A percentile compares a stretch with the other conserved stretches of the same genome.
These are phyloP conservation scores for Arachnopeziza araneosa DNA, from an alignment of 2,329 filamentous ascomycete species.

Conservation along the genomic window DNA sequence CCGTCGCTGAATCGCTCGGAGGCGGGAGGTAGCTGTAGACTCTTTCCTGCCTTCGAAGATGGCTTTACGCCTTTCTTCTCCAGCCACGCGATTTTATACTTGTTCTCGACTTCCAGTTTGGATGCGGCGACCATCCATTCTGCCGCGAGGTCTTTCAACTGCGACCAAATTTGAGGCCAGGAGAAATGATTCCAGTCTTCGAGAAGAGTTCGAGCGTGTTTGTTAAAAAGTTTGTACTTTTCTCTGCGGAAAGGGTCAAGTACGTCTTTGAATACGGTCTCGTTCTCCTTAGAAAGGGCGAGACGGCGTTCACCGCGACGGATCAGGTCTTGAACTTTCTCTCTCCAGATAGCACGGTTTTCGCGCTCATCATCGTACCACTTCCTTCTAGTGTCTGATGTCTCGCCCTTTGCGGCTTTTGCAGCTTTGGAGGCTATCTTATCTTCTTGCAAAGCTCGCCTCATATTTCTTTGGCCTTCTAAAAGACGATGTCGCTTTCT, in stretches of 20 bases:
- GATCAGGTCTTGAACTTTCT: not conserved
- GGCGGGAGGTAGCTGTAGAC: not conserved
- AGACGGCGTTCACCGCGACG: not conserved
- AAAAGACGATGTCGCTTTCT: not conserved
- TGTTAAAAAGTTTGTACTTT: not conserved
- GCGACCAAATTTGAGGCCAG: not conserved
- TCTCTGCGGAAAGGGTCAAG: not conserved
- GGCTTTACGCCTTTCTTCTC: not conserved
- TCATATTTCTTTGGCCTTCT: not conserved
- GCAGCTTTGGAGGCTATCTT: not conserved
- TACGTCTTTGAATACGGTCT: not conserved
- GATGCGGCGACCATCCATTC: not conserved
- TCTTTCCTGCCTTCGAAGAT: not conserved
- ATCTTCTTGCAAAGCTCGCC: not conserved
- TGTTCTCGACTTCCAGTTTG: not conserved
- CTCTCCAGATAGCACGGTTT: not conserved
- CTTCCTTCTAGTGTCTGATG: not conserved
- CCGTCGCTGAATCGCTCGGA: not conserved
- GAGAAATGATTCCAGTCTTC: not conserved
- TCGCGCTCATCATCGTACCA: not conserved
- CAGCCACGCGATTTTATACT: not conserved
- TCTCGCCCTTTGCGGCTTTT: not conserved
- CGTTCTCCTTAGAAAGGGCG: not conserved
- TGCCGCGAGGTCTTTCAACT: not conserved
- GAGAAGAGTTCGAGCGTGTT: not conserved